Conservation (phyloP, 2,329 filamentous ascomycete genomes). For the Clathrospora elynae region DNA sequence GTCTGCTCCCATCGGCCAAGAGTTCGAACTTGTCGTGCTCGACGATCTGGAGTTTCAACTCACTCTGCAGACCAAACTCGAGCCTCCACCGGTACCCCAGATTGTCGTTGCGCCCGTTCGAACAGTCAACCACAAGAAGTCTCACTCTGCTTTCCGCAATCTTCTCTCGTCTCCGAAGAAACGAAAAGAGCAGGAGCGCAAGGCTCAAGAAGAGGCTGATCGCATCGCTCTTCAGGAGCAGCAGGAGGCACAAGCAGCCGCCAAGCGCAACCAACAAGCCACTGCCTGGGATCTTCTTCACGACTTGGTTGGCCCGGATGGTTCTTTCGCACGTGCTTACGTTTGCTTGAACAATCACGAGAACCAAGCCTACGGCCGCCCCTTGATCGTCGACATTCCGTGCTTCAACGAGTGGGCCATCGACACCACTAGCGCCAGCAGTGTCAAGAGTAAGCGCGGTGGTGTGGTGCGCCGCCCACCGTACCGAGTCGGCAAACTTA, state of each 20-base stretch:
- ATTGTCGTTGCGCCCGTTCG: conserved; percentile 63
- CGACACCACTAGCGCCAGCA: conserved; percentile 79
- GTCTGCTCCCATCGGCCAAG: conserved; percentile 92
- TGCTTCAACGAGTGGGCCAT: conserved; percentile 99
- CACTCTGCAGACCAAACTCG: conserved; percentile 92
- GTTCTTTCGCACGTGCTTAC: conserved; percentile 92
- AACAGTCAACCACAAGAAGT: conserved; percentile 73
- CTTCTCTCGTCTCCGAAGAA: conserved; percentile 90
- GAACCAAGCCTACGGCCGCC: conserved; percentile 82
- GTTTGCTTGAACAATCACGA: conserved; percentile 94
- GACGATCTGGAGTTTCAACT: conserved; percentile 99
- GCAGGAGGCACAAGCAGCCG: conserved; percentile 46
- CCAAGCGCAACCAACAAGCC: conserved; percentile 65
- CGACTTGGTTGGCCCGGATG: conserved; percentile 84
- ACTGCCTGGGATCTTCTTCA: conserved; percentile 86
- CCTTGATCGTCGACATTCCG: conserved; percentile 83
- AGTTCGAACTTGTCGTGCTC: conserved; percentile 95
- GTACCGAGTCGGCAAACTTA: conserved; percentile 95
- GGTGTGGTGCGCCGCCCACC: conserved; percentile 80
- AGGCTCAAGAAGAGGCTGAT: conserved; percentile 81
- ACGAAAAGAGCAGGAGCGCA: conserved; percentile 89
- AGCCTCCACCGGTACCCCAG: conserved; percentile 66
- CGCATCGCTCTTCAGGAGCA: conserved; percentile 60
- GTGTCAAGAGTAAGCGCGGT: conserved; percentile 88
- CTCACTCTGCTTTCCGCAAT: conserved; percentile 75